Evolutionary conservation across 2,329 filamentous ascomycete species (phyloP), one percentile per base, ranked within the genome.

Genomic region (Diaporthe nobilis): DNA sequence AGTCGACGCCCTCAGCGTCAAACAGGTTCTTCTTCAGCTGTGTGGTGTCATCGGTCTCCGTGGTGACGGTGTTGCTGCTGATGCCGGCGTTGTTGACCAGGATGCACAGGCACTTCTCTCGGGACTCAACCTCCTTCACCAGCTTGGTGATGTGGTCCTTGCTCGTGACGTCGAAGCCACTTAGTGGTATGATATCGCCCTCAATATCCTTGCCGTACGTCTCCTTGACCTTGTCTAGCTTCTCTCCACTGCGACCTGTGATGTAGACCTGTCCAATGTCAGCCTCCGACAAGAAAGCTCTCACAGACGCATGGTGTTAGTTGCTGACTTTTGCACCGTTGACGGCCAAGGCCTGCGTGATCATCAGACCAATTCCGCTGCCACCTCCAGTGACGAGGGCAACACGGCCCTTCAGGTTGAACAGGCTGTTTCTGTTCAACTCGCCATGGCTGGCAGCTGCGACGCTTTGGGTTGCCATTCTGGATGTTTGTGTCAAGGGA

Each of bases 81-180:
- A 92, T 87, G 71, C 92, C 93, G 9, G 89, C 90, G 81, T 94
- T 94, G 86, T 94, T 94, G 83, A 94, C 85, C 12, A 94, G 87
- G 72, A 94, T 88, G 81, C 92, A 89, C 3, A 94, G 86, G 77
- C 89, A 90, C 80, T 85, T 78, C 80, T 93, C 92, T 13, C 86
- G 84, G 49, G 87, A 86, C 72, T 85, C 84, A 58, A 94, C 82
- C 79, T 93, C 90, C 2, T 88, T 85, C 10, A 89, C 91, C 4
- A 94, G 87, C 28, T 86, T 84, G 67, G 86, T 84, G 70, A 92
- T 88, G 31, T 91, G 89, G 15, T 90, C 86, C 77, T 94, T 92
- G 80, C 88, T 88, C 79, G 91, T 90, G 12, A 94, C 87, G 80
- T 94, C 92, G 53, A 73, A 77, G 47, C 89, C 91, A 1, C 86